Conservation (phyloP, 768 basidiomycete species). For the Kwoniella sp. region DNA sequence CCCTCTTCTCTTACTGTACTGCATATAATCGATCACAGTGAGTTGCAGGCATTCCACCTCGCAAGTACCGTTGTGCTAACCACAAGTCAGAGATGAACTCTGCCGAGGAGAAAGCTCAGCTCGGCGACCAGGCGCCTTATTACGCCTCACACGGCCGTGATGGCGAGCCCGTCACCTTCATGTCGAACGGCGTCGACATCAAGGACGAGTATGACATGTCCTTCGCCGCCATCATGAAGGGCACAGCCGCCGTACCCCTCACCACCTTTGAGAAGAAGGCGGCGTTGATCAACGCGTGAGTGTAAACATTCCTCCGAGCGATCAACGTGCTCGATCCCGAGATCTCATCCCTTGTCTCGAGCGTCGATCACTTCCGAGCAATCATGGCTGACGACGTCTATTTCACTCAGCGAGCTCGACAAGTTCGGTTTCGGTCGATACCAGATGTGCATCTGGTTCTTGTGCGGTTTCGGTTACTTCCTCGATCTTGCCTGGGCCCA, state of each 20-base stretch:
- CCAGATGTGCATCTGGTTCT: conserved; percentile 47
- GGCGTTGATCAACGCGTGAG: conserved; percentile 47
- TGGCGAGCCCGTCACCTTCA: too few species aligned
- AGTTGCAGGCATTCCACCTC: too few species aligned
- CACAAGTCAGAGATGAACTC: too few species aligned
- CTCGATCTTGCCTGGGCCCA: conserved; percentile 51
- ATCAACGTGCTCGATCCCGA: not conserved
- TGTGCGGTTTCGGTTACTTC: conserved; percentile 51
- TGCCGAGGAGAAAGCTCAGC: too few species aligned
- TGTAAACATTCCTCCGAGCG: not conserved
- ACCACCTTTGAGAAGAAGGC: conserved; percentile 49
- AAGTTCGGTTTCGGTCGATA: conserved; percentile 45
- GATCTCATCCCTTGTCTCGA: not conserved
- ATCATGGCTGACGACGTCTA: not conserved
- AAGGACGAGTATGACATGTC: conserved; percentile 1
- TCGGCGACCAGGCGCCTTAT: too few species aligned
- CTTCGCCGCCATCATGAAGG: conserved; percentile 25
- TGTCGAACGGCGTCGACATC: too few species aligned
- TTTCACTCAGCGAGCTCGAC: conserved; percentile 41
- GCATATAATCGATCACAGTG: too few species aligned
- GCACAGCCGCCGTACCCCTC: conserved; percentile 21
- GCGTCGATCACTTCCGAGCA: not conserved
- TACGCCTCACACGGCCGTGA: too few species aligned
- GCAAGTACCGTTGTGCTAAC: too few species aligned
- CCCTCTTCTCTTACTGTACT: too few species aligned